Evolutionary conservation across 495 filamentous ascomycete species (phyloP).

Genomic region (Glonium stellatum): DNA sequence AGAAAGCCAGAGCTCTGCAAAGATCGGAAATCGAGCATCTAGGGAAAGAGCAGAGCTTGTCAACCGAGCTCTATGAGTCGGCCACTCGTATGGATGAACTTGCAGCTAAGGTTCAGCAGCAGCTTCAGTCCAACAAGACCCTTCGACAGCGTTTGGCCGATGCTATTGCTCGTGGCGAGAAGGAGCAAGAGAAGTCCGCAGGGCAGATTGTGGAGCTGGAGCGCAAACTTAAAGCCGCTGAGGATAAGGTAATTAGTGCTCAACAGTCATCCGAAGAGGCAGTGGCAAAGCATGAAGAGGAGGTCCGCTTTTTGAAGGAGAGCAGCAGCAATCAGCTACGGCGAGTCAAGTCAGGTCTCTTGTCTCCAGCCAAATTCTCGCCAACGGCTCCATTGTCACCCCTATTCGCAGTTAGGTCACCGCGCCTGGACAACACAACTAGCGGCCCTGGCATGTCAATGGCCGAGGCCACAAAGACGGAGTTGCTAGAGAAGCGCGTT

Average conservation of each 20-base stretch:
- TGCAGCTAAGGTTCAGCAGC: slow-evolving; percentile 64
- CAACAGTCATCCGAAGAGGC: slow-evolving; percentile 83
- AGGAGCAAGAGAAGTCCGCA: slow-evolving; percentile 71
- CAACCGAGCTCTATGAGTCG: slow-evolving; percentile 59
- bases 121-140: slow-evolving; percentile 66
- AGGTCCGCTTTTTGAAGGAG: slow-evolving; percentile 66
- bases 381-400: slow-evolving; percentile 57
- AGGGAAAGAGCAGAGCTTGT: slow-evolving; percentile 54
- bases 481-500: slow-evolving; percentile 61
- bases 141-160: slow-evolving; percentile 75
- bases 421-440: slow-evolving; percentile 53
- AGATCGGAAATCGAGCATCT: slow-evolving; percentile 56
- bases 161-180: slow-evolving; percentile 79
- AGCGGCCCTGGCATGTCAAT: slow-evolving; percentile 49
- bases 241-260: slow-evolving; percentile 75
- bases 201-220: slow-evolving; percentile 78
- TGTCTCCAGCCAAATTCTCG: slow-evolving; percentile 15
- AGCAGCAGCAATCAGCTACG: slow-evolving; percentile 70
- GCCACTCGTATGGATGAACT: slow-evolving; percentile 72
- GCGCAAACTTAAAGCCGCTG: slow-evolving; percentile 64
- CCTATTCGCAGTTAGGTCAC: slow-evolving; percentile 52
- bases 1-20: slow-evolving; percentile 56
- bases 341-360: slow-evolving; percentile 53
- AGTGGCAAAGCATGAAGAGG: slow-evolving; percentile 76
- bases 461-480: slow-evolving; percentile 61